These are phyloP conservation scores for Pythium aphanidermatum DNA, from an alignment of 352 stramenopile genomes.

Conservation along the genomic window DNA sequence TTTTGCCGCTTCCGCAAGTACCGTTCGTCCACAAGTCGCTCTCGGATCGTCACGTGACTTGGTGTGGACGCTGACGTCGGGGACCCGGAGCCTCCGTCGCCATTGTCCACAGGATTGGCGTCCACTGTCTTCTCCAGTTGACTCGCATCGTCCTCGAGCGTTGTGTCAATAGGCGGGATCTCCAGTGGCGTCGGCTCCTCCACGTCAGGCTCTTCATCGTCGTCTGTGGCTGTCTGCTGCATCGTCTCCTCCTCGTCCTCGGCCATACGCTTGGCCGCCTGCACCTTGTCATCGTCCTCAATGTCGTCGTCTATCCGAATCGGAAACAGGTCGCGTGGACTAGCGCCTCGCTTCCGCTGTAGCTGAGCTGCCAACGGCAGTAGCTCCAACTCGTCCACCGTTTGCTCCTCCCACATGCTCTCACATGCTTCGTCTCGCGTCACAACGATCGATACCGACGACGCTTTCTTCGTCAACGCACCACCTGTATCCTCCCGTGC, in stretches of 20 bases:
- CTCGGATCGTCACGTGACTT: slow-evolving; percentile 22
- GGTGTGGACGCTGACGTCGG: slow-evolving; percentile 6
- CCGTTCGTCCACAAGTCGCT: slow-evolving; percentile 66
- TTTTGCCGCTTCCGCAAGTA: slow-evolving; percentile 74
- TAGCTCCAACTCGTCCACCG: slow-evolving; percentile 26
- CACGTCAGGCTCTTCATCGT: slow-evolving; percentile 14
- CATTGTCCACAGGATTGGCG: neutral
- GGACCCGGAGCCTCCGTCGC: neutral
- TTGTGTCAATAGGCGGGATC: neutral
- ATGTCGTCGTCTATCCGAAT: slow-evolving; percentile 18
- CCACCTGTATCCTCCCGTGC: slow-evolving; percentile 12
- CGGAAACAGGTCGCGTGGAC: slow-evolving; percentile 1
- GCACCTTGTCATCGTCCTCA: slow-evolving; percentile 25
- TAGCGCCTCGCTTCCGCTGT: slow-evolving; percentile 3
- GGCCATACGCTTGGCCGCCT: slow-evolving; percentile 3
- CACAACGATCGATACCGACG: slow-evolving; percentile 20
- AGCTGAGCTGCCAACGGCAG: neutral
- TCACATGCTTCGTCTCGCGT: slow-evolving; percentile 76
- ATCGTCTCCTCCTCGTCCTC: slow-evolving; percentile 7
- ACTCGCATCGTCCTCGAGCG: neutral
- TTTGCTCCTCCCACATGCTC: slow-evolving; percentile 63
- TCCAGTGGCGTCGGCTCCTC: slow-evolving; percentile 19
- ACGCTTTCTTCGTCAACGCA: slow-evolving; percentile 12
- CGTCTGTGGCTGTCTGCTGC: slow-evolving; percentile 6
- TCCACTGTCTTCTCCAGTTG: neutral